phyloP scores from a whole-genome alignment of 2,329 filamentous ascomycete species.

The Didymella keratinophila region DNA sequence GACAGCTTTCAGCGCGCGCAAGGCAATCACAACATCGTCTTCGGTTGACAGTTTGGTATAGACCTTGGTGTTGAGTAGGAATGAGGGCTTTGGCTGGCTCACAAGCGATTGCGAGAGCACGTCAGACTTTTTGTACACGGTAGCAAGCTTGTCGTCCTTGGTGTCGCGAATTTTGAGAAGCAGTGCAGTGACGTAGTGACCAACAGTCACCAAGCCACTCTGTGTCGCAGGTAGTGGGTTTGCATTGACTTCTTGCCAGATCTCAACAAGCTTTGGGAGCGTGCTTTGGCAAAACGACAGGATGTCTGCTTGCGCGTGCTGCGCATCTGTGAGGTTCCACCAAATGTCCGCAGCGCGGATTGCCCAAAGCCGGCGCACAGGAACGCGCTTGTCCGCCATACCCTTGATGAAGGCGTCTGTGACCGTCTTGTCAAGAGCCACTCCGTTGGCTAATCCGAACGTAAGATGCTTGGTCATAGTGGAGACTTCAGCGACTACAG shows the following conservation, averaged over 20 bases:
- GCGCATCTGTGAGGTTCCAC: conserved; percentile 61
- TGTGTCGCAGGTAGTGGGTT: conserved; percentile 84
- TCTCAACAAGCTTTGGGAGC: conserved; percentile 67
- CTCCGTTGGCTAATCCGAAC: conserved; percentile 67
- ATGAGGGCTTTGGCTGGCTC: conserved; percentile 82
- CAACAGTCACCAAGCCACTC: conserved; percentile 80
- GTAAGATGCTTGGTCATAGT: conserved; percentile 72
- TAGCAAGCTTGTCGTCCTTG: conserved; percentile 63
- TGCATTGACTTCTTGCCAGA: conserved; percentile 77
- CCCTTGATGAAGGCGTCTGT: conserved; percentile 81
- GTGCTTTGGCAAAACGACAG: conserved; percentile 59
- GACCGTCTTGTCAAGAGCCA: conserved; percentile 70
- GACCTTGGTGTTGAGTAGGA: conserved; percentile 82
- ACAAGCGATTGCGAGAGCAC: conserved; percentile 71
- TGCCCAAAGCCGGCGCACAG: conserved; percentile 81
- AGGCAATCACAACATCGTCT: conserved; percentile 81
- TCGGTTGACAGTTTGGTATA: conserved; percentile 79
- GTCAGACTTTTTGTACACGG: conserved; percentile 68
- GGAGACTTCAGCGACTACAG: conserved; percentile 76
- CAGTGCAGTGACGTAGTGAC: conserved; percentile 76
- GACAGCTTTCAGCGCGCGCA: conserved; percentile 72
- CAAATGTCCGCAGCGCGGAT: conserved; percentile 76
- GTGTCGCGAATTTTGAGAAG: conserved; percentile 63
- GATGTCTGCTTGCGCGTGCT: conserved; percentile 59
- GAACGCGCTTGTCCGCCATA: conserved; percentile 81